Percentiles rank a stretch among this genome's conserved stretches.
phyloP scores from a whole-genome alignment of 1,284 basidiomycete genomes.

The Agaricales sp. region DNA sequence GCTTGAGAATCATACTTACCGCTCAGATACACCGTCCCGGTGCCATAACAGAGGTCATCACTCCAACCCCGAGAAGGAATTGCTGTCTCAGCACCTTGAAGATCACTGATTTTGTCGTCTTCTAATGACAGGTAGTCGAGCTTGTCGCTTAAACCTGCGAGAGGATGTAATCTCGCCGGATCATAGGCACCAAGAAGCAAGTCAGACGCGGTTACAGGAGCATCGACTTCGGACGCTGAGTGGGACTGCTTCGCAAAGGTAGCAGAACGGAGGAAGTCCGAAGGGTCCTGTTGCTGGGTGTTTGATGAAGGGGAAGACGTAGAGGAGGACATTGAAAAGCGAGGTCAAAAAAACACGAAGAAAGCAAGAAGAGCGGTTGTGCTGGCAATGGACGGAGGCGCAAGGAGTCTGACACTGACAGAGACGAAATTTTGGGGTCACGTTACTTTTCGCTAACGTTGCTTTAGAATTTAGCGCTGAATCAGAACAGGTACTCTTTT shows the following conservation, averaged over 20 bases:
- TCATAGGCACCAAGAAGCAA: slow-evolving; percentile 80
- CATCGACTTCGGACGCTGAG: slow-evolving; percentile 28
- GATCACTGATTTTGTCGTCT: slow-evolving; percentile 83
- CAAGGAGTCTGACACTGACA: too few relatives aligned
- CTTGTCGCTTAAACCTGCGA: slow-evolving; percentile 82
- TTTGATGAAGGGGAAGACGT: not conserved
- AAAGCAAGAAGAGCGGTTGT: too few relatives aligned
- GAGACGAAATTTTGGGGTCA: too few relatives aligned
- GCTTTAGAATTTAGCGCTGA: too few relatives aligned
- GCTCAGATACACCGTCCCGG: slow-evolving; percentile 95
- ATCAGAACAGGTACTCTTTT: too few relatives aligned
- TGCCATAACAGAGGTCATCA: slow-evolving; percentile 99
- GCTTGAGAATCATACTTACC: slow-evolving; percentile 59
- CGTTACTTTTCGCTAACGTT: too few relatives aligned
- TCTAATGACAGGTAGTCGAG: slow-evolving; percentile 90
- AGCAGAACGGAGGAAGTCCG: slow-evolving; percentile 42
- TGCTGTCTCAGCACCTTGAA: slow-evolving; percentile 79
- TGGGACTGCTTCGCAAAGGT: slow-evolving; percentile 38
- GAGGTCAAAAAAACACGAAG: too few relatives aligned
- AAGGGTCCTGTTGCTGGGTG: slow-evolving; percentile 27
- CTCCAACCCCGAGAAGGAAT: slow-evolving; percentile 95
- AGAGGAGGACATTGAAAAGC: not conserved
- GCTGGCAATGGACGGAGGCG: too few relatives aligned
- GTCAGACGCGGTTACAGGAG: slow-evolving; percentile 70
- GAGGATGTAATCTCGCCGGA: slow-evolving; percentile 82